Conservation (phyloP, 1,284 basidiomycete species). For the Cryptococcus sp. region DNA sequence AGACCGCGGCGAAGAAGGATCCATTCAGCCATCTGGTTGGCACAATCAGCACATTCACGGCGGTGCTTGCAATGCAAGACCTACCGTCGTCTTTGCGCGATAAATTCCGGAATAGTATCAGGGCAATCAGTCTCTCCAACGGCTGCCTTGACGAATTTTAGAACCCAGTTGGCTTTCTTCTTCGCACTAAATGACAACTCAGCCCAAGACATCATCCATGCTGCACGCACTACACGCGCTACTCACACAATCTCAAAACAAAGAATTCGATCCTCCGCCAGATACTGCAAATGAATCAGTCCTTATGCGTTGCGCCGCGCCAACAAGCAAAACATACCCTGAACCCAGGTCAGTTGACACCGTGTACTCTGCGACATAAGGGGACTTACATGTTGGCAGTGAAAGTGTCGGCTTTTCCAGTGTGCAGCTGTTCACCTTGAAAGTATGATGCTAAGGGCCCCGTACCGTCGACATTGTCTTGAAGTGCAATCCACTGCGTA, state of each 20-base stretch:
- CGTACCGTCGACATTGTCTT: constrained; percentile 80
- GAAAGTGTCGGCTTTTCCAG: constrained; percentile 90
- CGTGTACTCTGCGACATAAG: not conserved
- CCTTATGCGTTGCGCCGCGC: not conserved
- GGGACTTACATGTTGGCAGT: constrained; percentile 64
- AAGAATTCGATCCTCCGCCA: constrained; percentile 73
- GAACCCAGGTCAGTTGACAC: constrained; percentile 2
- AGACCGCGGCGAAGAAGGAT: constrained; percentile 85
- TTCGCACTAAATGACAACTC: constrained; percentile 63
- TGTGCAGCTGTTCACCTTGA: constrained; percentile 90
- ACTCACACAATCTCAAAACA: constrained; percentile 86
- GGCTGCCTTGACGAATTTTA: constrained; percentile 94
- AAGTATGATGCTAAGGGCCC: constrained; percentile 96
- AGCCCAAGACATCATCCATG: not conserved
- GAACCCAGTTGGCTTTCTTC: constrained; percentile 82
- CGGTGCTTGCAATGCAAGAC: constrained; percentile 54
- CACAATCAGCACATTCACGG: not conserved
- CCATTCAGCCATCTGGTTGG: constrained; percentile 59
- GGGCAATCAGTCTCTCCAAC: constrained; percentile 97
- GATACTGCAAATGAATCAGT: constrained; percentile 27
- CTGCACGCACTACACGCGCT: too few species aligned
- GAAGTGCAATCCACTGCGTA: constrained; percentile 54
- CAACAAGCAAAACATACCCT: constrained; percentile 19
- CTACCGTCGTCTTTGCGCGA: constrained; percentile 67
- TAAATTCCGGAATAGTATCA: constrained; percentile 90